Evolutionary conservation across 371 early-diverging fungal genomes (phyloP).

Genomic region (Batrachochytrium dendrobatidis): DNA sequence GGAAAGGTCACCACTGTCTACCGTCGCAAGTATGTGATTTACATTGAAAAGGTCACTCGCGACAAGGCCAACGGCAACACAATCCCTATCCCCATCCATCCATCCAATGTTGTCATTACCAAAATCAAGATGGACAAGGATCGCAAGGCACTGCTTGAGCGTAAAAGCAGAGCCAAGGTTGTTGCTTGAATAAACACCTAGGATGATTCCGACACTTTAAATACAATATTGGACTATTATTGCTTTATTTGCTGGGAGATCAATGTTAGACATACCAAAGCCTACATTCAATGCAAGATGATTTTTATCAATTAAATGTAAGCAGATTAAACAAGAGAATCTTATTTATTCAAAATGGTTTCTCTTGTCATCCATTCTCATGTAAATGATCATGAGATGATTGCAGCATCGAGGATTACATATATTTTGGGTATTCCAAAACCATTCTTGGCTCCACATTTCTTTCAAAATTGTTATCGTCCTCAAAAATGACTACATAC

Average conservation of each 20-base stretch:
- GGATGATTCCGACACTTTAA: too few species aligned
- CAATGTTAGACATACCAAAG: not conserved
- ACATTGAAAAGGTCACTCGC: slow-evolving; percentile 91
- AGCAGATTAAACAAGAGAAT: too few species aligned
- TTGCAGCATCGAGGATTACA: too few species aligned
- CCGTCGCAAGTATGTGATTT: slow-evolving; percentile 97
- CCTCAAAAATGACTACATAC: slow-evolving; percentile 60
- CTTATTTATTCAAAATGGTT: too few species aligned
- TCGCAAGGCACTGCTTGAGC: slow-evolving; percentile 76
- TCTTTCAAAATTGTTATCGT: slow-evolving; percentile 52
- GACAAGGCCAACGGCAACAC: slow-evolving; percentile 95
- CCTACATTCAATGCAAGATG: too few species aligned
- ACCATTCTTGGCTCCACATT: slow-evolving; percentile 44
- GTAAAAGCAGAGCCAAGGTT: slow-evolving; percentile 47
- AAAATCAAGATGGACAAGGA: slow-evolving; percentile 94
- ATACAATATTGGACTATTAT: not conserved
- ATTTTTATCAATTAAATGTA: too few species aligned
- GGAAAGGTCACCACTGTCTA: slow-evolving; percentile 94
- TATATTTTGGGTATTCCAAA: slow-evolving; percentile 51
- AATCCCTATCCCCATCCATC: slow-evolving; percentile 90
- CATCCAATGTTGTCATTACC: slow-evolving; percentile 96
- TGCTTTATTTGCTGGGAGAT: not conserved
- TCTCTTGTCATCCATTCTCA: too few species aligned
- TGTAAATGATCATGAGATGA: too few species aligned
- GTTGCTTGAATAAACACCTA: not conserved